Evolutionary conservation across 768 basidiomycete species (phyloP), one percentile per base, ranked within the genome.

Genomic region (Boletellus ananas): DNA sequence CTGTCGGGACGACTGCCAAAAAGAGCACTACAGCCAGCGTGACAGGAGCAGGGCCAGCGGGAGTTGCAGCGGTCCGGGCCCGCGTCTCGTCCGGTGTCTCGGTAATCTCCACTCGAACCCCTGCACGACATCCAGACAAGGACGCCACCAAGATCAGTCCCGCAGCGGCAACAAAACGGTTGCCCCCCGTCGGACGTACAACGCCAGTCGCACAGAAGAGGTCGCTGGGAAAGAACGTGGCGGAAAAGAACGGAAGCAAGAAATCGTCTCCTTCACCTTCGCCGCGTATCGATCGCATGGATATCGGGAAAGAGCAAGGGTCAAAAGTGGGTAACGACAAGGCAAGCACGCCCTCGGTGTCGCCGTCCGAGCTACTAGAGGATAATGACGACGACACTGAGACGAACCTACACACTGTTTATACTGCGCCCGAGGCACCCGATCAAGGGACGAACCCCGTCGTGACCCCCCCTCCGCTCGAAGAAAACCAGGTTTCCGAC

Each of bases 301-400:
- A 59, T n/a, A 51, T 55, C 0, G 66, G 40, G 18, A 61, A 43
- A 49, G 61, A 45, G 17, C 79, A 77, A 48, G 73, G 71, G 20
- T 58, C 72, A 21, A 78, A 76, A 39, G 71, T 9, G 0, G 51
- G 54, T 17, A 45, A 39, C 2, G 43, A 54, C 29, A 57, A 65
- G 43, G 56, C 59, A 31, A 64, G 52, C 13, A 49, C 49, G 2
- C 62, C 46, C 4, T 43, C 42, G 0, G 33, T 51, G 16, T 40
- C 45, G 14, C 69, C 20, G 65, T 68, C 20, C 73, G 78, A 58
- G 7, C 23, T 52, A 18, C 20, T 60, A 70, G 50, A 72, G 60
- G 59, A 67, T 62, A 45, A 71, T 68, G 33, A 81, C 75, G 45
- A 81, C 76, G 45, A 69, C 70, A 69, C 45, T 54, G 62, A 43